Evolutionary conservation across 345 rosid species (phyloP).

Genomic region (Citrus medica): DNA sequence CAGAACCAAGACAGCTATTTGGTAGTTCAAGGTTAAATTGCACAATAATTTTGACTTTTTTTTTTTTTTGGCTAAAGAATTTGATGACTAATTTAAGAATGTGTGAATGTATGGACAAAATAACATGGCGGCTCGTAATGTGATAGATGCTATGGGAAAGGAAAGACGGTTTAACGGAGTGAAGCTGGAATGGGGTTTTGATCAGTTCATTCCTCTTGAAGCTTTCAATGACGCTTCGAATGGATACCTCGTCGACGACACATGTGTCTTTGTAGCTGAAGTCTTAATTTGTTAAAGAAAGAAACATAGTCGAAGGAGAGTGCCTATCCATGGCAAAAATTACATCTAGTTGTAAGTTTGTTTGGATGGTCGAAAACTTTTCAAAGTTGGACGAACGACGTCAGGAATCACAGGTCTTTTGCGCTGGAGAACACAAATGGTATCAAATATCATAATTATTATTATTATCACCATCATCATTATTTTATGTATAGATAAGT

Average conservation of each 20-base stretch:
- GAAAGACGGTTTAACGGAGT: constrained; percentile 32
- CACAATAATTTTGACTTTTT: no score
- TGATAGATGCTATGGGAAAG: constrained; percentile 26
- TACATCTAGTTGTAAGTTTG: neutral
- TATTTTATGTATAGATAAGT: no score
- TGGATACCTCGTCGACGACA: constrained; percentile 37
- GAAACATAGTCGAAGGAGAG: constrained; percentile 28
- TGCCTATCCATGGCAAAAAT: constrained; percentile 25
- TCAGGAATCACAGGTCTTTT: constrained; percentile 16
- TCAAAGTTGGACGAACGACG: constrained; percentile 13
- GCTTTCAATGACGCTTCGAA: constrained; percentile 21
- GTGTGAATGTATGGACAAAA: no score
- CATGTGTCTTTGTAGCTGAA: constrained; percentile 42
- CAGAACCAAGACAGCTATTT: constrained; percentile 34
- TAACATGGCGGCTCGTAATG: neutral
- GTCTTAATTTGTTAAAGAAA: constrained; percentile 35
- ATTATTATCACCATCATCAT: no score
- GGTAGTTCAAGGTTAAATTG: no score
- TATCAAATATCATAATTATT: neutral
- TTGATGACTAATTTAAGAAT: neutral
- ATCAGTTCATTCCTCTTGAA: constrained; percentile 24
- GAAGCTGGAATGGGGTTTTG: constrained; percentile 40
- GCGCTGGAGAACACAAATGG: constrained; percentile 33
- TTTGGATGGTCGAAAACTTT: constrained; percentile 38
- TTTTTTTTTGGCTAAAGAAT: neutral